Conservation (phyloP, 495 filamentous ascomycete species). For the Glonium stellatum region DNA sequence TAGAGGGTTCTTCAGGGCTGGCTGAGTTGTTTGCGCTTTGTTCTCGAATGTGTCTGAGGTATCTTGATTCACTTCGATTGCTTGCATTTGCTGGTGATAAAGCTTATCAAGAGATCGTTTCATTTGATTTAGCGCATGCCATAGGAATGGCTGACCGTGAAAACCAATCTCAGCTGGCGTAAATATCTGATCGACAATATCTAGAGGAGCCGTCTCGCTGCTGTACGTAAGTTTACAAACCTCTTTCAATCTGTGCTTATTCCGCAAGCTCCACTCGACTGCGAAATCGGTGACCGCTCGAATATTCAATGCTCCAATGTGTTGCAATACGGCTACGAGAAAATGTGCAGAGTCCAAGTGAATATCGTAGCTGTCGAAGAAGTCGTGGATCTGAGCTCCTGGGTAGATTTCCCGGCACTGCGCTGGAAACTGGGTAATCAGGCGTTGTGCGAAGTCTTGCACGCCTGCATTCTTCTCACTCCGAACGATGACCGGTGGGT, state of each 20-base stretch:
- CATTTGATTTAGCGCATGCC: not conserved
- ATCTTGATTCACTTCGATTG: not conserved
- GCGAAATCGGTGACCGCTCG: not conserved
- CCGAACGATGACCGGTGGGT: constrained; percentile 27
- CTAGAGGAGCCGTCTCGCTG: constrained; percentile 1
- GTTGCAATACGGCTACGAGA: constrained; percentile 30
- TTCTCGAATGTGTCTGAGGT: not conserved
- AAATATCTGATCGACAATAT: constrained; percentile 19
- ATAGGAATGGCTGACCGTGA: constrained; percentile 1
- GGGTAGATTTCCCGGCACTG: constrained; percentile 30
- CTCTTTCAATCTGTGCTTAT: constrained; percentile 7
- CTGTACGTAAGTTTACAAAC: constrained; percentile 5
- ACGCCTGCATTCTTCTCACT: constrained; percentile 31
- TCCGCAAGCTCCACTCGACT: constrained; percentile 4
- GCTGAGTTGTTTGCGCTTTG: not conserved
- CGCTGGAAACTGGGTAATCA: constrained; percentile 33
- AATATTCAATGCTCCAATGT: constrained; percentile 13
- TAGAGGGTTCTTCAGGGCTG: not conserved
- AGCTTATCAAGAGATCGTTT: not conserved
- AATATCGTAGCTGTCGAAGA: constrained; percentile 48
- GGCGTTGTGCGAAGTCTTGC: constrained; percentile 15
- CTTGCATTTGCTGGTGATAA: not conserved
- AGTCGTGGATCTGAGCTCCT: constrained; percentile 40
- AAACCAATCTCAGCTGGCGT: not conserved
- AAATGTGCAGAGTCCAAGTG: constrained; percentile 42